Percentiles rank a stretch among this genome's conserved stretches.
Evolutionary conservation across 805 yeast genomes (phyloP).

Genomic region (Pichia exigua): DNA sequence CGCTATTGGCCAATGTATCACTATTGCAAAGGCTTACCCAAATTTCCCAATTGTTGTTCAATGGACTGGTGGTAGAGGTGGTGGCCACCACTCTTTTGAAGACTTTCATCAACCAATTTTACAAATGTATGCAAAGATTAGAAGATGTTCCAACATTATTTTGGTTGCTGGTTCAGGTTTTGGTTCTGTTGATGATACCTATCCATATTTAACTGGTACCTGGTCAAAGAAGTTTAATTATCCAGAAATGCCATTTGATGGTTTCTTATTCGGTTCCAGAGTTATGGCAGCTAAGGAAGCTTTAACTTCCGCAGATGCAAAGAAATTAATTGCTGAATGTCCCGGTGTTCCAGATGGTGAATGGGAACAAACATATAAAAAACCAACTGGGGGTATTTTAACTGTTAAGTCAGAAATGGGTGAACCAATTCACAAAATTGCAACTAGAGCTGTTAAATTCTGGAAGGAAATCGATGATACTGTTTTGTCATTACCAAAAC

Average conservation of each 20-base stretch:
- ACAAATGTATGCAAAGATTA: constrained; percentile 91
- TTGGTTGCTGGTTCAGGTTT: constrained; percentile 97
- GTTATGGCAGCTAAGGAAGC: constrained; percentile 98
- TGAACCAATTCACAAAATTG: constrained; percentile 97
- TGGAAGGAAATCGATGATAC: constrained; percentile 98
- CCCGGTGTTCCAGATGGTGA: constrained; percentile 80
- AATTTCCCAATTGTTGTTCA: constrained; percentile 93
- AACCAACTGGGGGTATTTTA: constrained; percentile 93
- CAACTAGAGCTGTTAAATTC: constrained; percentile 93
- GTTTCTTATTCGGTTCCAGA: constrained; percentile 91
- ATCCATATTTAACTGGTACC: constrained; percentile 94
- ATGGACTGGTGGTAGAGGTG: constrained; percentile 99
- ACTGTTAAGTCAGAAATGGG: constrained; percentile 99
- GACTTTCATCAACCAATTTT: constrained; percentile 97
- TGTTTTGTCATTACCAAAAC: constrained; percentile 84
- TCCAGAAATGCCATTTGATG: constrained; percentile 99
- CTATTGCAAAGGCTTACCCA: constrained; percentile 94
- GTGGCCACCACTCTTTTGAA: constrained; percentile 99
- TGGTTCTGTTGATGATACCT: constrained; percentile 94
- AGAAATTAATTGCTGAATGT: constrained; percentile 82
- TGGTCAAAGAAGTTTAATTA: constrained; percentile 86
- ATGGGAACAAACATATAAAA: constrained; percentile 94
- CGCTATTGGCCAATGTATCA: constrained; percentile 75
- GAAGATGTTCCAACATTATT: constrained; percentile 84
- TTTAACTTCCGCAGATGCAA: constrained; percentile 87